Evolutionary conservation across 2,329 filamentous ascomycete genomes (phyloP).

Genomic region (Fusarium decemcellulare): DNA sequence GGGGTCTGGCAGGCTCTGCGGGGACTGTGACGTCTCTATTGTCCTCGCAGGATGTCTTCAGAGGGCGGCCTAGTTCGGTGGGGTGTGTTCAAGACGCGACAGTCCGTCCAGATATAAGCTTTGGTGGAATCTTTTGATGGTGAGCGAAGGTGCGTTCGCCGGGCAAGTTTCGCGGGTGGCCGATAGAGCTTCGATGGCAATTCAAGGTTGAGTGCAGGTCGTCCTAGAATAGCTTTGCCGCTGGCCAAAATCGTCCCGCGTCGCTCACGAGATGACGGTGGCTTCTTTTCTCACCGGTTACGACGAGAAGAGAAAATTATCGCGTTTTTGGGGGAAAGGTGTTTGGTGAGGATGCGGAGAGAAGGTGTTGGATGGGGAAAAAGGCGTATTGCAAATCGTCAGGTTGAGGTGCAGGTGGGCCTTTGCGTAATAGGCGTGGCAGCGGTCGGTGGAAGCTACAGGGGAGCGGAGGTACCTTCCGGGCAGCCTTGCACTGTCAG

Average conservation of each 20-base stretch:
- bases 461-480: conserved; percentile 41
- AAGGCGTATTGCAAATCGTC: conserved; percentile 54
- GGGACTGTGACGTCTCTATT: conserved; percentile 10
- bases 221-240: conserved; percentile 54
- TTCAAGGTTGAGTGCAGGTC: conserved; percentile 59
- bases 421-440: conserved; percentile 56
- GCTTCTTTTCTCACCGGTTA: conserved; percentile 20
- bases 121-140: conserved; percentile 10
- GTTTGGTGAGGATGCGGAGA: conserved; percentile 49
- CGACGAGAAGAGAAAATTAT: conserved; percentile 30
- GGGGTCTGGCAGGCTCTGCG: conserved; percentile 21
- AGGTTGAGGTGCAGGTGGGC: conserved; percentile 55
- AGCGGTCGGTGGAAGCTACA: conserved; percentile 39
- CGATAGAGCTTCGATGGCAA: conserved; percentile 46
- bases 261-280: conserved; percentile 13
- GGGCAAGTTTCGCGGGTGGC: conserved; percentile 28
- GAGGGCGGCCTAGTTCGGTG: conserved; percentile 5
- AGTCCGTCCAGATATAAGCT: not conserved
- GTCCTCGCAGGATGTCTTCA: conserved; percentile 6
- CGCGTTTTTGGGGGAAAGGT: conserved; percentile 34
- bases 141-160: conserved; percentile 28
- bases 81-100: not conserved
- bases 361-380: conserved; percentile 48
- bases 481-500: conserved; percentile 37
- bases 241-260: conserved; percentile 35